Percentiles rank a stretch among this genome's conserved stretches.
These are phyloP conservation scores for Carex myosuroides DNA, from an alignment of 176 grass and related monocot genomes.

Conservation along the genomic window DNA sequence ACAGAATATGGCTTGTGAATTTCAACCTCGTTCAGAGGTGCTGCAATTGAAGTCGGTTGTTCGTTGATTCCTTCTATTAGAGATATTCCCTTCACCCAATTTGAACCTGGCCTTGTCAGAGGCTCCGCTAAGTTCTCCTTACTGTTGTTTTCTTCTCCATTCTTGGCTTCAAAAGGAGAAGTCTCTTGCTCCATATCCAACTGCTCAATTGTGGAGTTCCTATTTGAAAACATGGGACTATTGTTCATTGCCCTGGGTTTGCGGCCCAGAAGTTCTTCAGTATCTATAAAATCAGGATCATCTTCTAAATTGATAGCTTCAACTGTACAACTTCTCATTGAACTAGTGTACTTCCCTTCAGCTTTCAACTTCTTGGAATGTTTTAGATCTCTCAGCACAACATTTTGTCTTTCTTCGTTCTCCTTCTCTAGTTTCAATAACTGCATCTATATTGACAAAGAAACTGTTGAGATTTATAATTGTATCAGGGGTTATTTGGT, in stretches of 20 bases:
- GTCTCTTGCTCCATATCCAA: constrained; percentile 1
- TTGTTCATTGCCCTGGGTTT: not conserved
- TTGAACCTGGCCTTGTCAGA: constrained; percentile 26
- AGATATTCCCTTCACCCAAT: constrained; percentile 46
- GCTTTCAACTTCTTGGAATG: constrained; percentile 61
- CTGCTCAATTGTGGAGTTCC: not conserved
- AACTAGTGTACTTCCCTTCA: constrained; percentile 30
- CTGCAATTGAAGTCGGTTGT: constrained; percentile 30
- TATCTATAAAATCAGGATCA: constrained; percentile 6
- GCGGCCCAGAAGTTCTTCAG: not conserved
- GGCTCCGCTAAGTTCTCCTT: not conserved
- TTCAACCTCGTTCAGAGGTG: constrained; percentile 36
- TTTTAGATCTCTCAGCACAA: constrained; percentile 61
- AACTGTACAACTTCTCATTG: not conserved
- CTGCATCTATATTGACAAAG: constrained; percentile 32
- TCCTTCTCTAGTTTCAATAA: constrained; percentile 61
- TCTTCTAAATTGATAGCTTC: constrained; percentile 23
- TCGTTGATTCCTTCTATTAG: constrained; percentile 51
- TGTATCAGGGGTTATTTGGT: no score
- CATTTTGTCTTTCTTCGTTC: constrained; percentile 79
- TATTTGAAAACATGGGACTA: not conserved
- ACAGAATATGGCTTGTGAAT: constrained; percentile 36
- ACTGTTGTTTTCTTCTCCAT: not conserved
- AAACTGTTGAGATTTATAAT: no score
- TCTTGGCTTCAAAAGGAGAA: constrained; percentile 1